phyloP scores from a whole-genome alignment of 2,329 filamentous ascomycete species.

The Pezicula rhizophila region DNA sequence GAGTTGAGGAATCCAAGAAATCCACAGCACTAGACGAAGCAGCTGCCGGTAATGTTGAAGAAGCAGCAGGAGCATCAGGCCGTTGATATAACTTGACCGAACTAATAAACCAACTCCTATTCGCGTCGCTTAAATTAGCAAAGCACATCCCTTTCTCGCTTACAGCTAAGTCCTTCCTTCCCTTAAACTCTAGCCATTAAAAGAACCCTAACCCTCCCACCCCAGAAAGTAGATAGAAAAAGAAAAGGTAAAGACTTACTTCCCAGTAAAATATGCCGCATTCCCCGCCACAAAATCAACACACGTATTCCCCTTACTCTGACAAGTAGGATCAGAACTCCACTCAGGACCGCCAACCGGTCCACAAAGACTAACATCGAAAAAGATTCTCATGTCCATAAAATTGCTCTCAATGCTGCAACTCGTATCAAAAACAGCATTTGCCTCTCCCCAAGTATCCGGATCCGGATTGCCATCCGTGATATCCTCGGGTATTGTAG shows the following conservation, averaged over 20 bases:
- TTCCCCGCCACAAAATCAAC: not conserved
- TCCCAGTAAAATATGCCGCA: not conserved
- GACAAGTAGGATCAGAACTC: conserved; percentile 60
- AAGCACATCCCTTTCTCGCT: not conserved
- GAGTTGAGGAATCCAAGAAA: too few species aligned
- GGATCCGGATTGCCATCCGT: conserved; percentile 32
- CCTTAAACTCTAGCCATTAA: too few species aligned
- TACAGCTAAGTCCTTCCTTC: not conserved
- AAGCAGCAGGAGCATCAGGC: not conserved
- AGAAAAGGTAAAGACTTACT: not conserved
- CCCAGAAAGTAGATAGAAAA: not conserved
- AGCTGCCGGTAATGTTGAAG: not conserved
- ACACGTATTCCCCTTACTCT: conserved; percentile 38
- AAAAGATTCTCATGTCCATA: conserved; percentile 64
- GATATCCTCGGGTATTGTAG: conserved; percentile 36
- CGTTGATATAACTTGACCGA: not conserved
- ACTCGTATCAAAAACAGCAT: conserved; percentile 32
- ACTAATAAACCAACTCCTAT: not conserved
- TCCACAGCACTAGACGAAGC: not conserved
- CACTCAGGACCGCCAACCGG: conserved; percentile 74
- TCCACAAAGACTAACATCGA: conserved; percentile 82
- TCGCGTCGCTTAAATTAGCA: not conserved
- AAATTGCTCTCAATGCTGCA: conserved; percentile 70
- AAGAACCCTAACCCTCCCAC: too few species aligned
- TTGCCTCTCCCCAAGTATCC: conserved; percentile 34